phyloP scores from a whole-genome alignment of 495 filamentous ascomycete species.

The Penicillium roqueforti region DNA sequence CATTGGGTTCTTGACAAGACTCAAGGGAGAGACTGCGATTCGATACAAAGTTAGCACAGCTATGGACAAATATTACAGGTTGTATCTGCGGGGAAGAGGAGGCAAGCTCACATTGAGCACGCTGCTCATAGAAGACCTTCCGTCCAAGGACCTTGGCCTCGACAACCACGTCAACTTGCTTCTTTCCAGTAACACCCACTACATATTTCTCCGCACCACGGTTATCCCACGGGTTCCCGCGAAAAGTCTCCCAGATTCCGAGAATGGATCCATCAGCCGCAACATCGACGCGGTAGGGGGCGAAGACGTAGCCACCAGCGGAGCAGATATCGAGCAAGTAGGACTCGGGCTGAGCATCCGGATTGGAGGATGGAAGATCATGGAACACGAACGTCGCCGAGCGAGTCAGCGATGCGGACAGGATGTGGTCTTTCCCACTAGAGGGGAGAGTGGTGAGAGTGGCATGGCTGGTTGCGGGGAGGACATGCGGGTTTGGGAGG shows the following conservation, averaged over 20 bases:
- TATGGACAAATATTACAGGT: neutral
- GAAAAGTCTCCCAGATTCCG: slow-evolving; percentile 77
- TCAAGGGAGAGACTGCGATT: slow-evolving; percentile 52
- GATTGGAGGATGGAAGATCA: slow-evolving; percentile 36
- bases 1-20: slow-evolving; percentile 88
- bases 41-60: neutral
- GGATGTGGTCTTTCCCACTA: slow-evolving; percentile 46
- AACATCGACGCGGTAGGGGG: slow-evolving; percentile 73
- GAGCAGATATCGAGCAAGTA: slow-evolving; percentile 81
- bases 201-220: slow-evolving; percentile 58
- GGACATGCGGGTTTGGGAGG: slow-evolving; percentile 38
- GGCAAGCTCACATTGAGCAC: slow-evolving; percentile 63
- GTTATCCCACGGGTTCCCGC: slow-evolving; percentile 85
- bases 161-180: slow-evolving; percentile 39
- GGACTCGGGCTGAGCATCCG: slow-evolving; percentile 41
- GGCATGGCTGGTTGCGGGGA: slow-evolving; percentile 49
- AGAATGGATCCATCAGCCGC: slow-evolving; percentile 38
- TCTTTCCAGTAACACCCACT: slow-evolving; percentile 17
- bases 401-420: slow-evolving; percentile 58
- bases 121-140: slow-evolving; percentile 71
- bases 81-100: neutral
- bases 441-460: slow-evolving; percentile 71
- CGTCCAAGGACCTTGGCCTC: slow-evolving; percentile 56
- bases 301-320: slow-evolving; percentile 61
- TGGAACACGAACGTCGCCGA: slow-evolving; percentile 68